These are phyloP conservation scores for Chaetomidium leptoderma DNA, from an alignment of 495 filamentous ascomycete genomes.

Conservation along the genomic window DNA sequence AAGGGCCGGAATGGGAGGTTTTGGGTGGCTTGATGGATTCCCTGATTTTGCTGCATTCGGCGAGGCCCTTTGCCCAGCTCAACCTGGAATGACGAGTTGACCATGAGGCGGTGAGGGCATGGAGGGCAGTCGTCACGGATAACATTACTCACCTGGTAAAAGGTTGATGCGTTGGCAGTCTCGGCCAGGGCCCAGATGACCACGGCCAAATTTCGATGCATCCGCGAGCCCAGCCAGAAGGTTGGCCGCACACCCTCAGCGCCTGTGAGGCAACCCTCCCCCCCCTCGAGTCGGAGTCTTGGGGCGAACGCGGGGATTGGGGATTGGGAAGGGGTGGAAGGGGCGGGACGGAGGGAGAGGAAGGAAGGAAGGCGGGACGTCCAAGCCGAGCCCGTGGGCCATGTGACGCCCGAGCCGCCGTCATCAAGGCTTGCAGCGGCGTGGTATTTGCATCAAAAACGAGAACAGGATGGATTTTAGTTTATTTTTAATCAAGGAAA, in stretches of 20 bases:
- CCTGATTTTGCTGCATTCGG: conserved; percentile 4
- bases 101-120: background rate
- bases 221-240: conserved; percentile 2
- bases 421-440: background rate
- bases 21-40: background rate
- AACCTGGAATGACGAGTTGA: conserved; percentile 4
- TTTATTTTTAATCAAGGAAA: background rate
- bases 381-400: background rate
- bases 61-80: background rate
- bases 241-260: conserved; percentile 8
- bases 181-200: conserved; percentile 14
- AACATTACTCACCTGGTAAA: conserved; percentile 12
- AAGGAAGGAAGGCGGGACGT: conserved; percentile 7
- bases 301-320: conserved; percentile 3
- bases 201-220: background rate
- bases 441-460: background rate
- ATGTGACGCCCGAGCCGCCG: conserved; percentile 6
- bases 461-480: background rate
- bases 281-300: background rate
- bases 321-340: no score
- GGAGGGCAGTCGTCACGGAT: background rate
- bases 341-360: conserved; percentile 10
- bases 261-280: conserved; percentile 3
- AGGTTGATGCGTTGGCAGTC: conserved; percentile 19
- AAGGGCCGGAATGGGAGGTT: background rate